Evolutionary conservation across 768 basidiomycete genomes (phyloP), one percentile per base, ranked within the genome.

Genomic region (Pleurotus citrinopileatus): DNA sequence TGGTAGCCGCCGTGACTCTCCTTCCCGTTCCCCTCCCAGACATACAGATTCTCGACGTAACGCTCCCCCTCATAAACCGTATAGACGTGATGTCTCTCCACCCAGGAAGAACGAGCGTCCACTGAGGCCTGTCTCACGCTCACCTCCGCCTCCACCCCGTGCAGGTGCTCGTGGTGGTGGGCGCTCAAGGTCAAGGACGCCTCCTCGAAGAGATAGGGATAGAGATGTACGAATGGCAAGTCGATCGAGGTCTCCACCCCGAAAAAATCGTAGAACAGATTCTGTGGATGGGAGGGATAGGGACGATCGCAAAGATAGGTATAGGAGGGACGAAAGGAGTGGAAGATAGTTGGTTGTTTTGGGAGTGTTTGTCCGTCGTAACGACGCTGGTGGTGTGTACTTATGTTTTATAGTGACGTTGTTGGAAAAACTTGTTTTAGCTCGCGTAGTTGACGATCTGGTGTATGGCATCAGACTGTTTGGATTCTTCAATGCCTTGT

Each of bases 211-310:
- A 22, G 57, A 46, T 26, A 52, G 51, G 17, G 57, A 46, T 26
- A 36, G 54, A 23, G 55, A 52, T 5, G 42, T 37, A 10, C 52
- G 47, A 6, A 60, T 50, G 48, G 56, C 57, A 20, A 59, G 45
- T 55, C 60, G 66, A 25, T 64, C 72, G 27, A 57, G 59, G 3
- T 62, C 67, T 1, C 67, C 64, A 12, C 56, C 57, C 15, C 28
- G 43, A 10, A 48, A 57, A 19, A 37, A 25, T 46, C 28, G 29
- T 2, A 12, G 45, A 10, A 59, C 64, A 19, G 15, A 13, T 19
- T 40, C 38, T 2, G 38, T 40, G 7, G 38, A 40, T 19, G n/a
- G n/a, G n/a, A n/a, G n/a, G n/a, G 38, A 19, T 9, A 65, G 60
- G 22, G 19, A 37, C 19, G 48, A 34, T 36, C 43, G 43, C 43